Base-by-base conservation (phyloP, 164 flowering plant genomes). In the Vitis cinerea region DNA sequence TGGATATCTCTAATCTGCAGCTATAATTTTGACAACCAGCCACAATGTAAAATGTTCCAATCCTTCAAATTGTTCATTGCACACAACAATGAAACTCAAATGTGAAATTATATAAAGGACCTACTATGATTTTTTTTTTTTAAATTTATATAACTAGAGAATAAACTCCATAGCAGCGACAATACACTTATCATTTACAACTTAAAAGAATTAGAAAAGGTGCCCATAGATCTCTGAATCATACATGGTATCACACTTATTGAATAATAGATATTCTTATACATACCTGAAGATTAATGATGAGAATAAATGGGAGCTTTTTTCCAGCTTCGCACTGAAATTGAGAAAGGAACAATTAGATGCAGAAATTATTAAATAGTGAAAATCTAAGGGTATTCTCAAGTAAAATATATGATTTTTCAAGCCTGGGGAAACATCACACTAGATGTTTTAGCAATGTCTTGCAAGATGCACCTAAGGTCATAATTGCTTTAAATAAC, bases 271-370 rank as follows among this genome's bases (percentile, higher is more conserved):
- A 57, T 15, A 27, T 17, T 58, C 31, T 10, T 48, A 29, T 14
- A 44, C 76, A 65, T 75, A 94, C 97, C 97, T 87, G 81, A 48
- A 95, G 86, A 80, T 95, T 95, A 64, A 95, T 68, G 64, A 90
- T 81, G 31, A 95, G 85, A 72, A 93, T 77, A 79, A 95, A 91
- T 11, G 94, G 98, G 44, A 93, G 87, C 63, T 84, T 87, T 68
- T 88, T 93, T 44, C 93, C 99, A 61, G 87, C 92, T 73, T 86
- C 92, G 29, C 91, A 86, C 99, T 93, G 93, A 56, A 82, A 80
- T 64, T 14, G 9, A 65, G 44, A 60, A 71, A 62, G 64, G 1
- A 65, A 65, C 29, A 60, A 13, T 69, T 48, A 69, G 70, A 51
- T n/a, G 44, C 3, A 63, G 15, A 9, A 52, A 27, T n/a, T 23